phyloP scores from a whole-genome alignment of 2,329 filamentous ascomycete species.

The Didymellaceae sp. region DNA sequence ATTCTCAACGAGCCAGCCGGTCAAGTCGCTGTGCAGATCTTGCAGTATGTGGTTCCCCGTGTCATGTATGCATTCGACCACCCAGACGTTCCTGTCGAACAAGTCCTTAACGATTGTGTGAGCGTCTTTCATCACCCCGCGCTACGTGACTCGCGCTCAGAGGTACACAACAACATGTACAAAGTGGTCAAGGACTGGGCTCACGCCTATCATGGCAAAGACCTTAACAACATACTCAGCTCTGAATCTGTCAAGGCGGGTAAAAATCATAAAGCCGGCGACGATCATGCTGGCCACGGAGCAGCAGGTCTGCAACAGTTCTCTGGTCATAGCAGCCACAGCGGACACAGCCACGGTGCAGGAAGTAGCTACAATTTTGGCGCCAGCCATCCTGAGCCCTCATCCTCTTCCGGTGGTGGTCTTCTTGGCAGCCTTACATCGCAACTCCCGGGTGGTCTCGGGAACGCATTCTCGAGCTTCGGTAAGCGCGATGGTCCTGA shows the following conservation, averaged over 20 bases:
- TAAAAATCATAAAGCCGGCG: slow-evolving; percentile 70
- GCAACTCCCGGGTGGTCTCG: slow-evolving; percentile 26
- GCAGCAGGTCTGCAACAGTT: slow-evolving; percentile 37
- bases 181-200: slow-evolving; percentile 83
- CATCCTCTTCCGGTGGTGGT: slow-evolving; percentile 23
- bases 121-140: slow-evolving; percentile 91
- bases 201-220: slow-evolving; percentile 69
- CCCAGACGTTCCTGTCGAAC: slow-evolving; percentile 78
- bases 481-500: slow-evolving; percentile 34
- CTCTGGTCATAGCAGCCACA: slow-evolving; percentile 23
- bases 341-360: slow-evolving; percentile 25
- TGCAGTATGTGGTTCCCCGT: slow-evolving; percentile 87
- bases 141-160: slow-evolving; percentile 73
- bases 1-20: slow-evolving; percentile 58
- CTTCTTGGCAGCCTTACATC: slow-evolving; percentile 33
- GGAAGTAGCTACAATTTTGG: slow-evolving; percentile 21
- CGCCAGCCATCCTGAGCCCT: slow-evolving; percentile 19
- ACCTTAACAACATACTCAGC: slow-evolving; percentile 76
- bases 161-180: slow-evolving; percentile 90
- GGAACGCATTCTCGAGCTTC: slow-evolving; percentile 27
- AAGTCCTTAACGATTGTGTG: slow-evolving; percentile 81
- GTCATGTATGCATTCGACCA: slow-evolving; percentile 95
- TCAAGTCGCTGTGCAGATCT: slow-evolving; percentile 61
- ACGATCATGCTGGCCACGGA: slow-evolving; percentile 45
- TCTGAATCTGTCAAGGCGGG: slow-evolving; percentile 84